Evolutionary conservation across 2,329 filamentous ascomycete species (phyloP).

Genomic region (Botrytis fragariae): DNA sequence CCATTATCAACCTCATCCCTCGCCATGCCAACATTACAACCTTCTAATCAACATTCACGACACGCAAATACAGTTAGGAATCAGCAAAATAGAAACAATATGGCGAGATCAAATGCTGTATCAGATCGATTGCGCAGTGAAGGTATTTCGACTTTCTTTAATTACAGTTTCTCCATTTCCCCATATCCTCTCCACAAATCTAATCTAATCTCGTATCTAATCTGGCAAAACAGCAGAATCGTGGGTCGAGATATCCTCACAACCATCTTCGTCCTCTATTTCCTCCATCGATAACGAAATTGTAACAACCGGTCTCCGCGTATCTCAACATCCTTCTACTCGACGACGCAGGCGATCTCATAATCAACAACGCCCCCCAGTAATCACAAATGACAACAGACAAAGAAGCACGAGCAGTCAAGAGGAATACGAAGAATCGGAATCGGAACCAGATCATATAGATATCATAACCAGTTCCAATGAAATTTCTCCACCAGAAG

Average conservation of each 20-base stretch:
- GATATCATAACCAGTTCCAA: conserved; percentile 55
- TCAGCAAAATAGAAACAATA: conserved; percentile 16
- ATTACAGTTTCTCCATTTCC: not conserved
- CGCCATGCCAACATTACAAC: conserved; percentile 20
- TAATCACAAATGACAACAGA: conserved; percentile 42
- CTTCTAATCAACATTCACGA: conserved; percentile 14
- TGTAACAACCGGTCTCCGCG: conserved; percentile 80
- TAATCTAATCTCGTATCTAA: conserved; percentile 20
- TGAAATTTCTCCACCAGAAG: conserved; percentile 45
- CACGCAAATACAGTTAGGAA: conserved; percentile 6
- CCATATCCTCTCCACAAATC: conserved; percentile 27
- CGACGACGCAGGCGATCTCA: conserved; percentile 54
- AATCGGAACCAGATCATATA: conserved; percentile 75
- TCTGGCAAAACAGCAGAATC: conserved; percentile 60
- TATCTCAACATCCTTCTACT: conserved; percentile 62
- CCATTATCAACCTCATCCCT: conserved; percentile 15
- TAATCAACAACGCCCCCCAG: conserved; percentile 1
- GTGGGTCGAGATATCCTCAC: conserved; percentile 92
- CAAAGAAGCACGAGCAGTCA: conserved; percentile 68
- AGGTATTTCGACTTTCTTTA: conserved; percentile 25
- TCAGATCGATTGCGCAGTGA: conserved; percentile 33
- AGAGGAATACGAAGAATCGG: conserved; percentile 91
- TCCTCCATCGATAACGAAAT: conserved; percentile 86
- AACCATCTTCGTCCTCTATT: conserved; percentile 88
- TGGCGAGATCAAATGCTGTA: conserved; percentile 26